phyloP scores from a whole-genome alignment of 805 yeast species.

The Kluyveromyces nonfermentans region DNA sequence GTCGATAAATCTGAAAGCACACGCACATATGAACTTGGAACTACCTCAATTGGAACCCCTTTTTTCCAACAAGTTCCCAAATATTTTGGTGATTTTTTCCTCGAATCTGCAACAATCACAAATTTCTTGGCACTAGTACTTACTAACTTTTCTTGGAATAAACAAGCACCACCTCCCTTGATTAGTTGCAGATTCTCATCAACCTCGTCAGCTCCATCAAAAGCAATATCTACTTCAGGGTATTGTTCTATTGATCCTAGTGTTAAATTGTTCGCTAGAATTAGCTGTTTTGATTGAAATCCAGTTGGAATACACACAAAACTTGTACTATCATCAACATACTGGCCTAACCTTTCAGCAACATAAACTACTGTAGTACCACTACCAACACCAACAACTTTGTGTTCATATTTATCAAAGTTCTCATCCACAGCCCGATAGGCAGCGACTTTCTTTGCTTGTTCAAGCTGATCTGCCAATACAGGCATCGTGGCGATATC shows the following conservation, averaged over 20 bases:
- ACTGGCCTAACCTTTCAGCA: constrained; percentile 78
- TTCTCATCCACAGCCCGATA: constrained; percentile 81
- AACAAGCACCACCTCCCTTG: constrained; percentile 98
- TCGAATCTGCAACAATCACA: constrained; percentile 83
- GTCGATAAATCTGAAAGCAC: constrained; percentile 52
- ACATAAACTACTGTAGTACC: constrained; percentile 97
- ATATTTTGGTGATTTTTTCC: constrained; percentile 59
- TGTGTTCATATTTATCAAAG: constrained; percentile 44
- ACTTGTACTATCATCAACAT: constrained; percentile 29
- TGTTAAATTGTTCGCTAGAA: constrained; percentile 67
- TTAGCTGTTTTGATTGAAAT: constrained; percentile 83
- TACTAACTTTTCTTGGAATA: constrained; percentile 91
- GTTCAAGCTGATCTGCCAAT: constrained; percentile 45
- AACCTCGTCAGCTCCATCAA: constrained; percentile 98
- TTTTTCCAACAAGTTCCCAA: constrained; percentile 79
- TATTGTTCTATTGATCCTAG: constrained; percentile 79
- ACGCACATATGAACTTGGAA: constrained; percentile 77
- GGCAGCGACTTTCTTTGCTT: constrained; percentile 86
- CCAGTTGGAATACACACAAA: constrained; percentile 92
- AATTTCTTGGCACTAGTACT: constrained; percentile 71
- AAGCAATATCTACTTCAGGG: constrained; percentile 80
- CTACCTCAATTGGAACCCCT: constrained; percentile 94
- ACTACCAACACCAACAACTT: constrained; percentile 86
- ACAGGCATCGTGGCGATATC: constrained; percentile 20
- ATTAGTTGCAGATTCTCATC: constrained; percentile 74